Base-by-base conservation (phyloP, 768 basidiomycete species). In the Candolleomyces aberdarensis region DNA sequence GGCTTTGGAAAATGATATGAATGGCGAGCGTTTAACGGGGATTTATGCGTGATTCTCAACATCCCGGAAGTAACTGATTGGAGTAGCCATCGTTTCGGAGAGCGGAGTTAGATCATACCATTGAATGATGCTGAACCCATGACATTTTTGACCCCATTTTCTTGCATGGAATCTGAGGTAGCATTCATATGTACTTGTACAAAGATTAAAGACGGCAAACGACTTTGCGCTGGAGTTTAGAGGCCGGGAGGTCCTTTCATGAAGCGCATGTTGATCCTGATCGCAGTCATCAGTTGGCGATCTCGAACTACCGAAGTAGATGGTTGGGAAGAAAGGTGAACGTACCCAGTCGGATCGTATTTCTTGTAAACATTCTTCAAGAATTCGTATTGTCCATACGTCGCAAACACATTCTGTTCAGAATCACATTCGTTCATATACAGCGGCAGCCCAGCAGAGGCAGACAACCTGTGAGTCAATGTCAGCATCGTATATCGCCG, bases 331-430 rank as follows among this genome's bases (percentile, higher is more conserved):
- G 14, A 19, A 31, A 39, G 10, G 6, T 7, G 29, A 26, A 61
- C 71, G 58, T 57, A 77, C 78, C 77, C 65, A 3, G 69, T 74
- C 29, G 78, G 78, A 64, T 81, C 79, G 57, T 81, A 81, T 62
- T 80, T 81, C 9, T 67, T 66, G 61, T 80, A 79, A 0, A 74
- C 76, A 11, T 62, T 51, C 55, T 71, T 74, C 64, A 81, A 59
- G 46, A 74, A 71, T 5, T 74, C 67, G 52, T 71, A 79, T 14
- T 69, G 65, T 3, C 76, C 76, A 63, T 81, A 81, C 17, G 75
- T 76, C 20, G 70, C 64, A 59, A 78, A 80, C 0, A 75, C 75
- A 36, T 74, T 69, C 59, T 81, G 78, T 0, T 56, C 57, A 3
- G 69, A 69, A 61, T 78, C 78, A 46, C 73, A 75, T 64, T 81